Base-by-base conservation (phyloP, 306 rosid species). In the Inga leiocalycina region DNA sequence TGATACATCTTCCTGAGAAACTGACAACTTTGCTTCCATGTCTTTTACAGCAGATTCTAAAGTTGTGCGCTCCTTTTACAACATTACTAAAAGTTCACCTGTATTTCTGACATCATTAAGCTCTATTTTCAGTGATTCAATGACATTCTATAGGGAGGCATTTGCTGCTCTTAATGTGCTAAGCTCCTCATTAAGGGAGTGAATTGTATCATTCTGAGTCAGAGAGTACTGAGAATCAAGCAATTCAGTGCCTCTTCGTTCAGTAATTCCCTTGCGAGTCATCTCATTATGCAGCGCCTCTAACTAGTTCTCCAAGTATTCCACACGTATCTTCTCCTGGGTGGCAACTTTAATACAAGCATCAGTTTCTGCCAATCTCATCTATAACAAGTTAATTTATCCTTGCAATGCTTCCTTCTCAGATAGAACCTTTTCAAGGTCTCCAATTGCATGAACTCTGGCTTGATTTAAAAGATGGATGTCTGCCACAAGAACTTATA, bases 401-500 rank as follows among this genome's bases (percentile, higher is more conserved):
- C 87, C 88, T 85, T 90, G 97, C 82, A 96, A 86, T 34, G 85
- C 82, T 83, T 92, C 89, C 88, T 96, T 96, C 87, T 96, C 99
- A 10, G 87, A 44, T 24, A 90, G 85, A 89, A 91, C 86, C 83
- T 85, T 94, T 65, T 91, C 98, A 84, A 94, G 92, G 80, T 96
- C 94, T 81, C 94, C 82, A 71, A 90, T 92, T 27, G 95, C 95
- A 74, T 67, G 87, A 45, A 94, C 87, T 49, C 99, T 93, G 44
- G 97, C 97, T 71, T 82, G 92, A 85, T 96, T 96, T 75, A 96
- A 85, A 78, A 94, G 91, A 86, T 85, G 94, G 83, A 96, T 87
- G 84, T 96, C 99, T 96, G 59, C 54, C 79, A 54, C 80, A 82
- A 81, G 51, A 89, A 75, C 43, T 77, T 75, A 22, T 3, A 82